phyloP scores from a whole-genome alignment of 129 eudicot species.

The Lactuca saligna region DNA sequence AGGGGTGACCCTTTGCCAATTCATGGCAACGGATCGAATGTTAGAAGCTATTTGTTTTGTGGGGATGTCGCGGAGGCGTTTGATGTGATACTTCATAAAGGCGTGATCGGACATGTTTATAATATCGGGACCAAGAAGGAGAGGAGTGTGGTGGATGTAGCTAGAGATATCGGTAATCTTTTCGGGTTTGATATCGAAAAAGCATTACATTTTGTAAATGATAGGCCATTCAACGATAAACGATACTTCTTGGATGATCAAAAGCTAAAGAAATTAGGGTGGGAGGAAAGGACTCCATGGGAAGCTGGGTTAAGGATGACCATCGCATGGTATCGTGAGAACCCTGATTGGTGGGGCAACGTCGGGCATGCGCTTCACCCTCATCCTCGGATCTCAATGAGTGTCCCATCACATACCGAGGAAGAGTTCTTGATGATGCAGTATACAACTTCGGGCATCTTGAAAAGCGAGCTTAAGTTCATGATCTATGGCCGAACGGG shows the following conservation, averaged over 20 bases:
- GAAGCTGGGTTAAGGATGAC: conserved; percentile 45
- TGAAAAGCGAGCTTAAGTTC: conserved; percentile 27
- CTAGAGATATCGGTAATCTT: conserved; percentile 41
- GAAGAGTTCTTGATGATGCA: conserved; percentile 39
- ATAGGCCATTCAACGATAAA: conserved; percentile 54
- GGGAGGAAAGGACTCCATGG: conserved; percentile 50
- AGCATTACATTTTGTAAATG: conserved; percentile 36
- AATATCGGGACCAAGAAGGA: conserved; percentile 51
- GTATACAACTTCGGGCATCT: conserved; percentile 7
- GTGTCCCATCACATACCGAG: conserved; percentile 19
- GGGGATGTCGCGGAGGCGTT: conserved; percentile 62
- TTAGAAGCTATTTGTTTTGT: conserved; percentile 48
- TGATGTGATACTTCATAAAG: conserved; percentile 48
- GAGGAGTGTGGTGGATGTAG: conserved; percentile 49
- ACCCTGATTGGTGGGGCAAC: conserved; percentile 61
- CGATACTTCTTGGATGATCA: conserved; percentile 45
- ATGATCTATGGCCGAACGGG: conserved; percentile 44
- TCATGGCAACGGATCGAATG: conserved; percentile 53
- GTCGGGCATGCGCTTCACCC: conserved; percentile 45
- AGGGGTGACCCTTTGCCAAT: conserved; percentile 43
- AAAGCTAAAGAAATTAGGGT: conserved; percentile 47
- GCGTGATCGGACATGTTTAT: conserved; percentile 52
- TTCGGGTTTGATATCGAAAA: conserved; percentile 34
- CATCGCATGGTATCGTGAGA: conserved; percentile 43
- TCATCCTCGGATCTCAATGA: conserved; percentile 36